These are phyloP conservation scores for Naganishia albida DNA, from an alignment of 1,284 basidiomycete species.

Conservation along the genomic window DNA sequence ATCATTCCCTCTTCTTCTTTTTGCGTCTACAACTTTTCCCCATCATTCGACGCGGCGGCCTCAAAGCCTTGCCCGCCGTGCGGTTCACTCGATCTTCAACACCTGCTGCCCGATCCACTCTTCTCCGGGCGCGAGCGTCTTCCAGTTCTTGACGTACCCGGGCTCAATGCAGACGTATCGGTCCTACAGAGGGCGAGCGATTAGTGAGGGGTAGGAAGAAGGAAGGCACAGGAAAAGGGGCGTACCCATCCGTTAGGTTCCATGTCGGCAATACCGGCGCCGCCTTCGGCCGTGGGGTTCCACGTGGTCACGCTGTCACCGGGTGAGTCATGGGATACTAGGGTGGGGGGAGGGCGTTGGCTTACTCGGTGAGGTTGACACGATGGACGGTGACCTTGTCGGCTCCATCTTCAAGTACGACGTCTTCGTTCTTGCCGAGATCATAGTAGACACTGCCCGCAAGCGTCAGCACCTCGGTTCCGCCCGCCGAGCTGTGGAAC, in stretches of 20 bases:
- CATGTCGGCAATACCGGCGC: slow-evolving; percentile 77
- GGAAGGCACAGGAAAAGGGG: neutral
- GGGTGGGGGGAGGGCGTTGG: neutral
- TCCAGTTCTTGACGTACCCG: slow-evolving; percentile 64
- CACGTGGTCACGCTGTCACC: slow-evolving; percentile 54
- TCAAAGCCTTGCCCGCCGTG: neutral
- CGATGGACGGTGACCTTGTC: slow-evolving; percentile 60
- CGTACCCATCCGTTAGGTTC: slow-evolving; percentile 79
- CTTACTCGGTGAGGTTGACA: slow-evolving; percentile 63
- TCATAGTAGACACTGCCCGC: slow-evolving; percentile 43
- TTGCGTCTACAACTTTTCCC: too few relatives aligned
- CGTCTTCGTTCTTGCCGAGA: slow-evolving; percentile 53
- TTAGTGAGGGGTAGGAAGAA: slow-evolving; percentile 22
- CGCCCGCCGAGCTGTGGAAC: neutral
- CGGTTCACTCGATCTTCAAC: slow-evolving; percentile 47
- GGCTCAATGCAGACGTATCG: slow-evolving; percentile 82
- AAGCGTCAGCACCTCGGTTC: slow-evolving; percentile 37
- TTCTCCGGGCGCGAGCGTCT: slow-evolving; percentile 61
- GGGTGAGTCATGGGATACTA: neutral
- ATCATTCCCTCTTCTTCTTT: too few relatives aligned
- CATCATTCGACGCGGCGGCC: neutral
- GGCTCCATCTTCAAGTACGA: slow-evolving; percentile 64
- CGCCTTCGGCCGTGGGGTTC: slow-evolving; percentile 74
- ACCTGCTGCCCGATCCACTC: slow-evolving; percentile 75
- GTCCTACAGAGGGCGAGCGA: slow-evolving; percentile 57